Percentiles rank a stretch among this genome's conserved stretches.
Evolutionary conservation across 208 protist genomes (phyloP).

Genomic region (Naegleria lovaniensis): DNA sequence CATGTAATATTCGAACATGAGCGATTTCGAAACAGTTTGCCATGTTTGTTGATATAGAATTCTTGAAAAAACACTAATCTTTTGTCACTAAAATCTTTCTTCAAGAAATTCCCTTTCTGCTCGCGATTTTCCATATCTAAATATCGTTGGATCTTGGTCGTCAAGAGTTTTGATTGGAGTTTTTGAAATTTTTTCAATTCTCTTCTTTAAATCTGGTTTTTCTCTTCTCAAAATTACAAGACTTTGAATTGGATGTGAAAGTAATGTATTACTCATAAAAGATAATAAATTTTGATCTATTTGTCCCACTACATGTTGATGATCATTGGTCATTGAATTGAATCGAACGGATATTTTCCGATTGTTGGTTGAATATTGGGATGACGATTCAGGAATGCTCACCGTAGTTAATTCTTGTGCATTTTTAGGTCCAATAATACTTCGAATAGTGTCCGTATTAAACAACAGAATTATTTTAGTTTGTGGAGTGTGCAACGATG

Average conservation of each 20-base stretch:
- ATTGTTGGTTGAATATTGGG: not conserved
- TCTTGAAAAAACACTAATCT: not conserved
- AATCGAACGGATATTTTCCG: not conserved
- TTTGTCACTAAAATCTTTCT: conserved; percentile 8
- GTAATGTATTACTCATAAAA: not conserved
- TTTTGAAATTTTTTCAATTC: not conserved
- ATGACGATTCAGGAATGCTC: not conserved
- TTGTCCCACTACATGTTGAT: not conserved
- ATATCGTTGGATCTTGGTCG: not conserved
- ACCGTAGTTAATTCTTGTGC: not conserved
- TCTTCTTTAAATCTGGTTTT: not conserved
- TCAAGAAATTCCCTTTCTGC: not conserved
- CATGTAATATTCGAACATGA: no score
- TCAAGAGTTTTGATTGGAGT: not conserved
- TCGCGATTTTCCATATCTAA: not conserved
- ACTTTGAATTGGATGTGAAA: conserved; percentile 5
- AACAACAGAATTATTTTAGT: not conserved
- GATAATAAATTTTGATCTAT: not conserved
- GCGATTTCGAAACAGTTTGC: no score
- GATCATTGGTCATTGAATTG: not conserved
- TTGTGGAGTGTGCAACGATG: not conserved
- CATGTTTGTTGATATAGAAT: no score
- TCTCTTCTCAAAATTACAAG: not conserved
- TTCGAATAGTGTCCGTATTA: not conserved
- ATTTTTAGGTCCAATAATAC: not conserved